Conservation (phyloP, 148 eudicot species). For the Fagopyrum homotropicum region DNA sequence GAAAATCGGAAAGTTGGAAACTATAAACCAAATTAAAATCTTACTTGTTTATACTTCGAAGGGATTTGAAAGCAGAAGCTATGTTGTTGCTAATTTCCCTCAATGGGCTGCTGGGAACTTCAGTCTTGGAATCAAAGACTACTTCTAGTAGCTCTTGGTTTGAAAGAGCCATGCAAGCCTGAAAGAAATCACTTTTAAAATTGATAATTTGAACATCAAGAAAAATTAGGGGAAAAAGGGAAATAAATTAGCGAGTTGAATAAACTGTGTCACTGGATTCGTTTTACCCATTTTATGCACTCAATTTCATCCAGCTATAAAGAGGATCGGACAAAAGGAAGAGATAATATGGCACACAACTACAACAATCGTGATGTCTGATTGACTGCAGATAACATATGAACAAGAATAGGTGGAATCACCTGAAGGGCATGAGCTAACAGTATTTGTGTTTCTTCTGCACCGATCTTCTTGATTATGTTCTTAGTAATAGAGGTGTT, state of each 20-base stretch:
- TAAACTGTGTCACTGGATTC: not conserved
- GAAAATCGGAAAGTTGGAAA: not conserved
- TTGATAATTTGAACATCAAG: not conserved
- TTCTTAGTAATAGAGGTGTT: constrained; percentile 41
- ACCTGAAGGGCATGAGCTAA: constrained; percentile 85
- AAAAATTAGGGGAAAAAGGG: not conserved
- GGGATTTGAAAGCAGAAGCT: constrained; percentile 55
- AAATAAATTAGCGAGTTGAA: not conserved
- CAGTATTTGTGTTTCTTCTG: constrained; percentile 54
- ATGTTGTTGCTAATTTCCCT: constrained; percentile 45
- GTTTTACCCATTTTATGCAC: not conserved
- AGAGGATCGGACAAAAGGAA: not conserved
- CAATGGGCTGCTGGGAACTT: constrained; percentile 31
- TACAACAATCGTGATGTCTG: not conserved
- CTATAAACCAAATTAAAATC: constrained; percentile 13
- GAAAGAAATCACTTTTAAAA: constrained; percentile 16
- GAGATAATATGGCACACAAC: not conserved
- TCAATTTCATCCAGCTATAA: not conserved
- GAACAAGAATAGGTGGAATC: constrained; percentile 10
- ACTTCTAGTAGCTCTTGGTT: constrained; percentile 32
- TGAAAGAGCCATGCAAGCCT: constrained; percentile 66
- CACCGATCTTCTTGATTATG: constrained; percentile 54
- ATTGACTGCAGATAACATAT: not conserved
- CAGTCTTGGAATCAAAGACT: constrained; percentile 26
- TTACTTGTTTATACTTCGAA: constrained; percentile 46